Base-by-base conservation (phyloP, 495 filamentous ascomycete genomes). In the Bombardia bombarda region DNA sequence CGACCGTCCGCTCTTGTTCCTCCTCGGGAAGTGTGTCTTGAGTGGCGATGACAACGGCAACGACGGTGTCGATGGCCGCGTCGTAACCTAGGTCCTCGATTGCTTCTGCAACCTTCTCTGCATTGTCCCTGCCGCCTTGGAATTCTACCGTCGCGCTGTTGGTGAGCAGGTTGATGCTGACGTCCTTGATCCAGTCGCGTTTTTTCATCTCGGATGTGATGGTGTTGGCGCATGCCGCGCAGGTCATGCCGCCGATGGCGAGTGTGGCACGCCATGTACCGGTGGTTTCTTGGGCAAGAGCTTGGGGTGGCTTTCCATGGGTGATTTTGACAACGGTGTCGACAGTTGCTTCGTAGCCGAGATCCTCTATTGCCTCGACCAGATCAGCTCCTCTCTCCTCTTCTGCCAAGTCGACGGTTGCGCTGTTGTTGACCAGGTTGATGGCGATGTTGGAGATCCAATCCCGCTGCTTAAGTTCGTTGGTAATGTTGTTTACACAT, bases 71-170 rank as follows among this genome's bases (percentile, higher is more conserved):
- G 17, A 92, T 60, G 2, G 70, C 67, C 32, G 78, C 83, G 22
- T 86, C 87, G 46, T 82, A 94, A 12, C 90, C 90, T 6, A 86
- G 57, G 58, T 89, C 86, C 42, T 94, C 85, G 37, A 97, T 83
- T 20, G 69, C 75, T 22, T 80, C 73, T 9, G 80, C 60, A 8
- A 94, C 74, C 31, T 80, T 67, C 18, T 77, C 66, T 12, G 61
- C 63, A 31, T 72, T 67, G 10, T 52, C 55, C n/a, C n/a, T n/a
- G 24, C 62, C 52, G 33, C 82, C 75, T 14, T 72, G 56, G 46
- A 87, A 86, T 26, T 78, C 73, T 22, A 87, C 66, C 13, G 68
- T 75, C 12, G 76, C 86, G 46, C 80, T 90, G 64, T 90, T 80
- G 1, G 79, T 72, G 41, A 93, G 67, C 0, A 90, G 64, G 54